Conservation (phyloP, 2,329 filamentous ascomycete genomes). For the Lithohypha guttulata region DNA sequence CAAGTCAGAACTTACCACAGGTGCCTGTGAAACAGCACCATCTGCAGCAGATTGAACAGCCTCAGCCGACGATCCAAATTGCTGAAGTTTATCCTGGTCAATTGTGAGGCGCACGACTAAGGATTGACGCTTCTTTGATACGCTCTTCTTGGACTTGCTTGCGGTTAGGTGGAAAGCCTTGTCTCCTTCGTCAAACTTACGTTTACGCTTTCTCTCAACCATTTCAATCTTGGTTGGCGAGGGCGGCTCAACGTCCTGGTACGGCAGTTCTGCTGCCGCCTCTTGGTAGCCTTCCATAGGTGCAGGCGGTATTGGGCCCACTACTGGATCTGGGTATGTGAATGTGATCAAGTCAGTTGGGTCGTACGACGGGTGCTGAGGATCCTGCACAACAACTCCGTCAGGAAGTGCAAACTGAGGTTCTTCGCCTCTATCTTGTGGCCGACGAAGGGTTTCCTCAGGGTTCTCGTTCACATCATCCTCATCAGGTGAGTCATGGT, state of each 20-base stretch:
- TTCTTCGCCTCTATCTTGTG: slow-evolving; percentile 8
- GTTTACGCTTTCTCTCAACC: slow-evolving; percentile 22
- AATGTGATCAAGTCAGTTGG: slow-evolving; percentile 27
- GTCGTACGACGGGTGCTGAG: slow-evolving; percentile 25
- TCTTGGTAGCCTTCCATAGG: slow-evolving; percentile 14
- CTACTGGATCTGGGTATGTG: slow-evolving; percentile 24
- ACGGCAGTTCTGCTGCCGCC: slow-evolving; percentile 5
- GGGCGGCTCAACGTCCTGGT: slow-evolving; percentile 11
- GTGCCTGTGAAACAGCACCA: slow-evolving; percentile 14
- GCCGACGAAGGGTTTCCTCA: slow-evolving; percentile 11
- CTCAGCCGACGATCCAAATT: slow-evolving; percentile 12
- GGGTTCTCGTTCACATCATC: slow-evolving; percentile 21
- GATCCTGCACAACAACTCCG: slow-evolving; percentile 23
- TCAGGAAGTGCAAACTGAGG: slow-evolving; percentile 22
- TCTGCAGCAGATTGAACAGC: slow-evolving; percentile 14
- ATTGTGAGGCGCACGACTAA: slow-evolving; percentile 22
- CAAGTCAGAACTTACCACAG: slow-evolving; percentile 21
- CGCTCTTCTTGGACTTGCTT: slow-evolving; percentile 7
- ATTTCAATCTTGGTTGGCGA: slow-evolving; percentile 17
- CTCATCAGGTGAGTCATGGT: slow-evolving; percentile 13
- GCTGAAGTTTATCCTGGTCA: slow-evolving; percentile 17
- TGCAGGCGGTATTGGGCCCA: slow-evolving; percentile 7
- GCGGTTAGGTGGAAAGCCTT: slow-evolving; percentile 14
- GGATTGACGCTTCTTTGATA: slow-evolving; percentile 15
- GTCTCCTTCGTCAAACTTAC: slow-evolving; percentile 20